These are phyloP conservation scores for Solanum gandarillasii DNA, from an alignment of 257 asterid genomes.

Conservation along the genomic window DNA sequence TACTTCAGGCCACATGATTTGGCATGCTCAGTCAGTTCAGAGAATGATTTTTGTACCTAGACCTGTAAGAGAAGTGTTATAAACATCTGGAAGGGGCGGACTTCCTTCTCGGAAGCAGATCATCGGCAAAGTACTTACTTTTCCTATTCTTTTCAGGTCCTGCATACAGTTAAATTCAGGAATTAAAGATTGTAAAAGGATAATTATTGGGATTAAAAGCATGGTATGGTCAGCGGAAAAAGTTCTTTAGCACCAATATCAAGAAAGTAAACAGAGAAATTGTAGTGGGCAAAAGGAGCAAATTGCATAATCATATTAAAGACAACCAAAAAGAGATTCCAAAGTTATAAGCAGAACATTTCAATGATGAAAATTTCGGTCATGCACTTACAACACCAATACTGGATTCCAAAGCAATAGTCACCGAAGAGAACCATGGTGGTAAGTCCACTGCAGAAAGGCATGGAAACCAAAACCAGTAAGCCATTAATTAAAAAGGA, in stretches of 20 bases:
- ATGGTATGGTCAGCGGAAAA: neutral
- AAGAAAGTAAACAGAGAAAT: neutral
- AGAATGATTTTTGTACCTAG: conserved; percentile 36
- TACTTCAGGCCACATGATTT: neutral
- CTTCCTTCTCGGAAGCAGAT: conserved; percentile 93
- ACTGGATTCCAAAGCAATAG: conserved; percentile 63
- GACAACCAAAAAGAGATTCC: neutral
- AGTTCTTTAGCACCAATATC: neutral
- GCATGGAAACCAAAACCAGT: neutral
- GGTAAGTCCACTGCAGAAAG: conserved; percentile 83
- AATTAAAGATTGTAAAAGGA: neutral
- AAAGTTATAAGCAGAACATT: neutral
- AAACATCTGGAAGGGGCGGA: conserved; percentile 87
- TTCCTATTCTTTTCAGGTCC: conserved; percentile 38
- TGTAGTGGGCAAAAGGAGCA: neutral
- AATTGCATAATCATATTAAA: neutral
- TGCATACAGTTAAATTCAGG: conserved; percentile 13
- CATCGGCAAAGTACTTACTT: conserved; percentile 49
- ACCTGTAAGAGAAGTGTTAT: conserved; percentile 54
- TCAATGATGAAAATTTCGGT: neutral
- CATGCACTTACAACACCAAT: conserved; percentile 52
- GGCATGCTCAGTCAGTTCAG: neutral
- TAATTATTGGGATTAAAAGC: neutral
- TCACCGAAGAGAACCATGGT: conserved; percentile 73
- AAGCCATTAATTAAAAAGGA: neutral